These are phyloP conservation scores for Kuraishia ogatae DNA, from an alignment of 805 yeast species.

Conservation along the genomic window DNA sequence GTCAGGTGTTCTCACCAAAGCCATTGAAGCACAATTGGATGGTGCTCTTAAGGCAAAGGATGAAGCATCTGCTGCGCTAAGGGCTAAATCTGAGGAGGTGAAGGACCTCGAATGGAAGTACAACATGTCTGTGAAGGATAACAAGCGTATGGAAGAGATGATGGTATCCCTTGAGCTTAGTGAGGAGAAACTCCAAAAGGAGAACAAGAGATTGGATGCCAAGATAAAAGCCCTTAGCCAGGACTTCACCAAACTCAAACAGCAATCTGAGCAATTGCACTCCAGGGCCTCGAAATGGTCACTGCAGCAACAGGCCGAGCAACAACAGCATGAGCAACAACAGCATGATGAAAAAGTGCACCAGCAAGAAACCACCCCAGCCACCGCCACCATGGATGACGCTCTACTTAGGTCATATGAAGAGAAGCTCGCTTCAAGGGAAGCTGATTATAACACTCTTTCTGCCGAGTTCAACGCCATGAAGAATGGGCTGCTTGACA, in stretches of 20 bases:
- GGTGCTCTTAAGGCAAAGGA: constrained; percentile 20
- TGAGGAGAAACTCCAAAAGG: constrained; percentile 18
- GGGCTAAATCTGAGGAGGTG: constrained; percentile 14
- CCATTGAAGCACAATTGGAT: constrained; percentile 28
- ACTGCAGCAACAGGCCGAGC: constrained; percentile 23
- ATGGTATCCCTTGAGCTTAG: constrained; percentile 23
- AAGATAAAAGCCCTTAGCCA: constrained; percentile 18
- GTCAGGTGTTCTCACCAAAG: constrained; percentile 12
- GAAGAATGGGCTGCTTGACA: constrained; percentile 7
- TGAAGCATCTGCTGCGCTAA: constrained; percentile 18
- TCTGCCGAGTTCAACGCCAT: constrained; percentile 3
- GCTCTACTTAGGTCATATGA: not conserved
- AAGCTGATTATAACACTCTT: constrained; percentile 7
- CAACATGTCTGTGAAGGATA: constrained; percentile 16
- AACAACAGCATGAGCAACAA: constrained; percentile 22
- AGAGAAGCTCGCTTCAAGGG: not conserved
- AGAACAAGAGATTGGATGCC: constrained; percentile 22
- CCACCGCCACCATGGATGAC: not conserved
- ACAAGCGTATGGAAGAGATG: constrained; percentile 19
- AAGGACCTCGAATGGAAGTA: constrained; percentile 14
- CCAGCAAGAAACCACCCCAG: not conserved
- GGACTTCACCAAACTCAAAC: constrained; percentile 12
- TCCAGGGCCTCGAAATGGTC: constrained; percentile 1
- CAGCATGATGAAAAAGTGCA: constrained; percentile 12
- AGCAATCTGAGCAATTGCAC: not conserved